Evolutionary conservation across 208 protist genomes (phyloP).

Genomic region (Porcisia hertigi): DNA sequence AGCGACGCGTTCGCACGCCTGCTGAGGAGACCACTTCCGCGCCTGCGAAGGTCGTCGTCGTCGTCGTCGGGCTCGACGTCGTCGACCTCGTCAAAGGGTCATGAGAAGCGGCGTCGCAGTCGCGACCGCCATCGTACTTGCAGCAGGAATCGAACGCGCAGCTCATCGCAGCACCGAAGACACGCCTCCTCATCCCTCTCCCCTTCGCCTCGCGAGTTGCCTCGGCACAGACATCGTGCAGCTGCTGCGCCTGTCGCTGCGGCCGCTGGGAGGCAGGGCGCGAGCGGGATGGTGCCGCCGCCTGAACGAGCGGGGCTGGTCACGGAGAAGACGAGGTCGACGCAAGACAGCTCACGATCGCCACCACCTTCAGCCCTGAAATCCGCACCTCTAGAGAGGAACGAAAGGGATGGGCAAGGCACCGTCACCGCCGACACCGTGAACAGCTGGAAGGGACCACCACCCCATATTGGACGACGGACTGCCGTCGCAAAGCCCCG

Average conservation of each 20-base stretch:
- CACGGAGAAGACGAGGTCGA: background rate
- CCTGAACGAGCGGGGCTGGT: background rate
- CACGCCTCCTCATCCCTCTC: background rate
- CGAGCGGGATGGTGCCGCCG: background rate
- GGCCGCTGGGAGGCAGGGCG: background rate
- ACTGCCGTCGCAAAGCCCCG: slow-evolving; percentile 2
- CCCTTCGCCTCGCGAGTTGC: background rate
- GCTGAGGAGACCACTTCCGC: slow-evolving; percentile 19
- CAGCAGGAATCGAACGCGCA: background rate
- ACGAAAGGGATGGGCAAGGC: background rate
- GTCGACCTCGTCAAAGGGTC: background rate
- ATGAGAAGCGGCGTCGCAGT: background rate
- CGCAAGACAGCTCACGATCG: background rate
- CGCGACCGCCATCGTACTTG: background rate
- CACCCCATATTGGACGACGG: background rate
- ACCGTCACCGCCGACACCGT: background rate
- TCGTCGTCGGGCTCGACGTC: slow-evolving; percentile 6
- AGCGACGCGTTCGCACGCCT: slow-evolving; percentile 13
- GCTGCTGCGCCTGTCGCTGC: background rate
- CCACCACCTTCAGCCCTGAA: background rate
- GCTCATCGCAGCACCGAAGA: background rate
- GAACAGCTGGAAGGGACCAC: background rate
- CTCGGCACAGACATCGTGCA: background rate
- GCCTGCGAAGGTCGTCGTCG: slow-evolving; percentile 7
- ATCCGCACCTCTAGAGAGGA: background rate